Evolutionary conservation across 1,284 basidiomycete genomes (phyloP).

Genomic region (Chalciporus sp.): DNA sequence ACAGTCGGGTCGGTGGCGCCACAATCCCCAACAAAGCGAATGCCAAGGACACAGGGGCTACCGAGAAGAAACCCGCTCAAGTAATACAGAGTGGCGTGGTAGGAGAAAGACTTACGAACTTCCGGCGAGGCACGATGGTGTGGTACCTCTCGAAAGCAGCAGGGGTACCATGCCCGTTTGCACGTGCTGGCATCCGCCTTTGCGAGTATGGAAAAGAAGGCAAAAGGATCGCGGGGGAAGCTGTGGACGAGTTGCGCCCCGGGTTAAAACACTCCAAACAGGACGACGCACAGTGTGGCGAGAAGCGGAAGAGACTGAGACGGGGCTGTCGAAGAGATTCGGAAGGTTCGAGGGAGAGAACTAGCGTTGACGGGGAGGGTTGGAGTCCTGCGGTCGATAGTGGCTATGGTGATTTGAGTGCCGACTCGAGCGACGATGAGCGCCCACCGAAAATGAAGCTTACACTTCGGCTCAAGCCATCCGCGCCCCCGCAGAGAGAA

Average conservation of each 20-base stretch:
- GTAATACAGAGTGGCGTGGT: constrained; percentile 18
- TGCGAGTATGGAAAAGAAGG: constrained; percentile 64
- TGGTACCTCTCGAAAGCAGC: constrained; percentile 77
- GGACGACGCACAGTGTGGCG: constrained; percentile 54
- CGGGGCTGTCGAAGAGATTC: constrained; percentile 46
- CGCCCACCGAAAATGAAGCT: constrained; percentile 69
- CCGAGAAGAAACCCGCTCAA: constrained; percentile 14
- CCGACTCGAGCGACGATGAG: constrained; percentile 40
- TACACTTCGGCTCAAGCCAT: constrained; percentile 56
- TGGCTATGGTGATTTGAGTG: constrained; percentile 38
- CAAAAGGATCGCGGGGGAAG: constrained; percentile 30
- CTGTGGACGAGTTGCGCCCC: constrained; percentile 17
- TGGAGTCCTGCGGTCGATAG: constrained; percentile 30
- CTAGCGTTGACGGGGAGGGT: constrained; percentile 14
- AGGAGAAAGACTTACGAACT: constrained; percentile 62
- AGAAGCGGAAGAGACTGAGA: constrained; percentile 67
- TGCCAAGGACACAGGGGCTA: constrained; percentile 16
- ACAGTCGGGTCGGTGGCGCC: constrained; percentile 70
- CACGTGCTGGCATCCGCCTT: constrained; percentile 66
- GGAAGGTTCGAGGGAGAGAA: constrained; percentile 12
- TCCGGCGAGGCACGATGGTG: constrained; percentile 73
- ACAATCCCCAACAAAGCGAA: constrained; percentile 45
- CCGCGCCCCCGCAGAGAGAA: constrained; percentile 30
- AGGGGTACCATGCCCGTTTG: constrained; percentile 73
- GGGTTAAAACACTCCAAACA: constrained; percentile 39